phyloP scores from a whole-genome alignment of 345 rosid genomes.

The Citrus mangshanensis region DNA sequence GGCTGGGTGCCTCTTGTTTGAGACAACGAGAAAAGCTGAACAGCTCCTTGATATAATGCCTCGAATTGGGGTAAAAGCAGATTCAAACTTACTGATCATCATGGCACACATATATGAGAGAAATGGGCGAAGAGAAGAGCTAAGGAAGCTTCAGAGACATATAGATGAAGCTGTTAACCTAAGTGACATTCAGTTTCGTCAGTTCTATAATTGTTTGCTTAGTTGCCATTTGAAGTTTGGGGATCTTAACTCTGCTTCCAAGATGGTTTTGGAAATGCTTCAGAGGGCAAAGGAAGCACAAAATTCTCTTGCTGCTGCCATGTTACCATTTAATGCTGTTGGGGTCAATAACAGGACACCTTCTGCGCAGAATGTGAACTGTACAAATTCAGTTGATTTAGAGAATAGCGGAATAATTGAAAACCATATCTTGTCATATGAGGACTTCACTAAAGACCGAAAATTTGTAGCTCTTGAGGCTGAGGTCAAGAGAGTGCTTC shows the following conservation, averaged over 20 bases:
- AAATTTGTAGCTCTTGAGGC: slow-evolving; percentile 53
- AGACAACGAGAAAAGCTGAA: slow-evolving; percentile 88
- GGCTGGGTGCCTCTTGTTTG: slow-evolving; percentile 77
- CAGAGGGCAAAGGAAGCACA: slow-evolving; percentile 68
- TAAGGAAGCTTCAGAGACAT: slow-evolving; percentile 80
- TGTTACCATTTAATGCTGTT: slow-evolving; percentile 22
- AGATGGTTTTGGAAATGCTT: slow-evolving; percentile 89
- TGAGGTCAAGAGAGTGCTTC: slow-evolving; percentile 61
- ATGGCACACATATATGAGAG: slow-evolving; percentile 87
- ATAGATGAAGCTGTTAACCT: slow-evolving; percentile 71
- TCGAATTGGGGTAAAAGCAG: slow-evolving; percentile 53
- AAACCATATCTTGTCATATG: slow-evolving; percentile 36
- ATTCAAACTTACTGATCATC: slow-evolving; percentile 55
- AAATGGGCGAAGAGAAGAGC: slow-evolving; percentile 81
- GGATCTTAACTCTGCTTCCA: slow-evolving; percentile 76
- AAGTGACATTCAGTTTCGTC: slow-evolving; percentile 66
- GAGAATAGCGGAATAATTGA: slow-evolving; percentile 9
- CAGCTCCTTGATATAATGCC: slow-evolving; percentile 82
- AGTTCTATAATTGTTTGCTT: slow-evolving; percentile 74
- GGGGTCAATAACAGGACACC: slow-evolving; percentile 24
- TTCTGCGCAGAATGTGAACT: slow-evolving; percentile 22
- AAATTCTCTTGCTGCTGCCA: slow-evolving; percentile 71
- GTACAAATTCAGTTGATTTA: slow-evolving; percentile 14
- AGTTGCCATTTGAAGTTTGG: slow-evolving; percentile 80
- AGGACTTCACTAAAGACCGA: slow-evolving; percentile 54